Conservation (phyloP, 768 basidiomycete genomes). For the Calocybe indica region DNA sequence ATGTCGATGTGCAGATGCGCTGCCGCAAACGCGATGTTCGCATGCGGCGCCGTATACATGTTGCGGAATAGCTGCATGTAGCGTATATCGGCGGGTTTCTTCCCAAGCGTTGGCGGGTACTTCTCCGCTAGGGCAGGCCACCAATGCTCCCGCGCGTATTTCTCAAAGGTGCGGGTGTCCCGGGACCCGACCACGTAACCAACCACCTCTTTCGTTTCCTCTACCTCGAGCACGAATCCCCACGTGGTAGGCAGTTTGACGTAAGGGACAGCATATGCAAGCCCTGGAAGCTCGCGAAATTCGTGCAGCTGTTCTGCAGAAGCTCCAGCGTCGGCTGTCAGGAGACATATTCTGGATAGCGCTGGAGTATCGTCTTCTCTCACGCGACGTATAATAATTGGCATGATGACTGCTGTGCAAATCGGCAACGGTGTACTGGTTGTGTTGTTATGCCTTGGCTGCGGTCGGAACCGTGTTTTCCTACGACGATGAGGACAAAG, state of each 20-base stretch:
- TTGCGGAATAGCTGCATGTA: constrained; percentile 37
- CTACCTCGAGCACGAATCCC: constrained; percentile 69
- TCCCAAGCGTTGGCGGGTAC: constrained; percentile 36
- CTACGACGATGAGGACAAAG: no score
- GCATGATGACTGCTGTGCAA: constrained; percentile 17
- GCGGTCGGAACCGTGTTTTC: no score
- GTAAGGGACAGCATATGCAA: constrained; percentile 74
- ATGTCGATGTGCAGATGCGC: constrained; percentile 78
- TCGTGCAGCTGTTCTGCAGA: constrained; percentile 61
- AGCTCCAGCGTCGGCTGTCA: constrained; percentile 66
- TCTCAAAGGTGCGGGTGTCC: constrained; percentile 63
- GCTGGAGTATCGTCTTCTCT: constrained; percentile 46
- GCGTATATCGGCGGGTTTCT: constrained; percentile 36
- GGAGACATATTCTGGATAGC: constrained; percentile 67
- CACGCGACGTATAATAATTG: constrained; percentile 49
- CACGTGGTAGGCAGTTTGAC: constrained; percentile 60
- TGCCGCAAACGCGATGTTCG: constrained; percentile 57
- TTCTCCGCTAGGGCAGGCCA: constrained; percentile 56
- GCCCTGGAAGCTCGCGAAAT: constrained; percentile 58
- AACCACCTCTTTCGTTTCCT: constrained; percentile 42
- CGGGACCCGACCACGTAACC: constrained; percentile 68
- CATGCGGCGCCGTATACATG: constrained; percentile 39
- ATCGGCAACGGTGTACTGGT: no score
- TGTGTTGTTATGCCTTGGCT: no score
- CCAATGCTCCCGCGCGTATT: constrained; percentile 50